A percentile compares a stretch with the other conserved stretches of the same genome.
Conservation (phyloP, 1,284 basidiomycete species). For the Golubevia sp. region DNA sequence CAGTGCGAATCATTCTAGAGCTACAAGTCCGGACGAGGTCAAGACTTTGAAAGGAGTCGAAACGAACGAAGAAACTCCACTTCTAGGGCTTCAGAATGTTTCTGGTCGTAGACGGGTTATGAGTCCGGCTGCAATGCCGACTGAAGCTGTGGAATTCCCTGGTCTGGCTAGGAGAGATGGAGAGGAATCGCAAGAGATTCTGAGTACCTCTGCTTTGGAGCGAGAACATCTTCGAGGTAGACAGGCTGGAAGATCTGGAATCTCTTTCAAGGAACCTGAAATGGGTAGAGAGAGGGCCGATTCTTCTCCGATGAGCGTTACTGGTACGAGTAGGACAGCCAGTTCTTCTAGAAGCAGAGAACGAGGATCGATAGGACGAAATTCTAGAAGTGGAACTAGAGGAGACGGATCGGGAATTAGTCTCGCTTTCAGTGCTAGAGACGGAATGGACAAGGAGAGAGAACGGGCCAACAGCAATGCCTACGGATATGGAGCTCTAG, state of each 20-base stretch:
- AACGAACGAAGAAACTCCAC: background rate
- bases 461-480: background rate
- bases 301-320: no score
- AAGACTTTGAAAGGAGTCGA: background rate
- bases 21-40: slow-evolving; percentile 9
- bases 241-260: no score
- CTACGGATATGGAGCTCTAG: slow-evolving; percentile 38
- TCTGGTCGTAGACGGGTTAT: background rate
- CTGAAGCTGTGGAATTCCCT: background rate
- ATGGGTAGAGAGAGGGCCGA: no score
- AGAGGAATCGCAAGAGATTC: no score
- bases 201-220: background rate
- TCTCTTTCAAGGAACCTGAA: no score
- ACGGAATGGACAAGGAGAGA: background rate
- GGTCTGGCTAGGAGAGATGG: no score
- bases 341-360: slow-evolving; percentile 8
- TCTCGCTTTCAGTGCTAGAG: background rate
- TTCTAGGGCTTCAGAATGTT: background rate
- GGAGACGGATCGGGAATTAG: slow-evolving; percentile 13
- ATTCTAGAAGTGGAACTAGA: no score
- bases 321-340: background rate
- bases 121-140: background rate
- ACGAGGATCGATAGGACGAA: slow-evolving; percentile 1
- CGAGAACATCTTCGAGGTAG: no score
- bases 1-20: slow-evolving; percentile 15